Evolutionary conservation across 169 alveolate genomes (phyloP), one percentile per base, ranked within the genome.

Genomic region (Theileria parva): DNA sequence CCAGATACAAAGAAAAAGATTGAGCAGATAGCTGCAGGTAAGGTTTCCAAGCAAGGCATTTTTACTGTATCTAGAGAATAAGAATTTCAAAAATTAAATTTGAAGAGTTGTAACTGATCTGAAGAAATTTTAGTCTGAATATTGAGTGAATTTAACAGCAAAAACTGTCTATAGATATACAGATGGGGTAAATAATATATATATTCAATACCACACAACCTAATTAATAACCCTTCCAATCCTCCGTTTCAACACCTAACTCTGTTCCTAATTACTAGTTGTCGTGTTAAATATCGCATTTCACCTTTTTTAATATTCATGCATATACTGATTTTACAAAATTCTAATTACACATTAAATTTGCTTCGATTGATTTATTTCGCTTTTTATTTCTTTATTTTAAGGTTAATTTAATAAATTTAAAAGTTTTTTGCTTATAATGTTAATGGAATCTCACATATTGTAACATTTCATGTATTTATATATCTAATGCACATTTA

Each of bases 1-100:
- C 84, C 84, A 25, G 67, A 79, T 13, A 61, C 44, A 44, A 73
- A 73, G 44, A 73, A 73, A 53, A 73, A 61, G 59, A 73, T 53
- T 17, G 80, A 53, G 71, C 80, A 63, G 28, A 73, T 8, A 23
- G 80, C 80, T 23, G 80, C 80, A 23, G 80, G 80, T n/a, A 73
- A 51, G n/a, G 61, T 8, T 17, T 51, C 39, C 12, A 73, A 61
- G 80, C 80, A 73, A 21, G 80, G 59, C 80, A 73, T 73, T 17
- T 73, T 53, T 57, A 61, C 1, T 27, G 48, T 25, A 67, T 37
- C 2, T 30, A 59, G 37, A 59, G 67, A 59, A 59, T 59, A 15
- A 44, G 3, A 11, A 13, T 44, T 44, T 44, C 17, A 44, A 44
- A 44, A 44, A 4, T 44, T 44, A 44, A 44, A 44, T 11, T 44